Conservation (phyloP, 129 eudicot species). For the Smallanthus sonchifolius region DNA sequence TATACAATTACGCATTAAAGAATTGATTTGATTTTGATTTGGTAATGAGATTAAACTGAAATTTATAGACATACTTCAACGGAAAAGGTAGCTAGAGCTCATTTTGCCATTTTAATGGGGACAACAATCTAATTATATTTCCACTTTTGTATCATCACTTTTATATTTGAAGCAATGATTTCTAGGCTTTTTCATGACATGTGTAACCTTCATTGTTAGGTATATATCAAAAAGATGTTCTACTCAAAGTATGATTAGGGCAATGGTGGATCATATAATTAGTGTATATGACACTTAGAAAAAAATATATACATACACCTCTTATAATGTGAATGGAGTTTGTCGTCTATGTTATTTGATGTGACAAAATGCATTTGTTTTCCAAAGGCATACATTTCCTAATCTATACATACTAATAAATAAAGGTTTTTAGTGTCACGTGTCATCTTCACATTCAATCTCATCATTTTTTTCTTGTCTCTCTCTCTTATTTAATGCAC, state of each 20-base stretch:
- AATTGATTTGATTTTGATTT: no score
- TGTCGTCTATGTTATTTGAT: not conserved
- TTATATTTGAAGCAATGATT: constrained; percentile 11
- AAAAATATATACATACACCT: not conserved
- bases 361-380: not conserved
- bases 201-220: constrained; percentile 33
- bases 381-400: not conserved
- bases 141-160: constrained; percentile 26
- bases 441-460: no score
- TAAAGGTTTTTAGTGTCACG: no score
- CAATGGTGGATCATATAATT: constrained; percentile 2
- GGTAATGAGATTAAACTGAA: no score
- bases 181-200: constrained; percentile 13
- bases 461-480: no score
- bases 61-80: no score
- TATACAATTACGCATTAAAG: no score
- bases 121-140: constrained; percentile 19
- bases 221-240: constrained; percentile 19
- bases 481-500: no score
- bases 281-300: no score
- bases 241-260: constrained; percentile 13
- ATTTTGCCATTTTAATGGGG: constrained; percentile 5
- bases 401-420: no score
- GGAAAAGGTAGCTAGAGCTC: no score
- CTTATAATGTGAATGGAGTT: not conserved